These are phyloP conservation scores for Chytridium lagenaria DNA, from an alignment of 371 early-diverging fungal species.

Conservation along the genomic window DNA sequence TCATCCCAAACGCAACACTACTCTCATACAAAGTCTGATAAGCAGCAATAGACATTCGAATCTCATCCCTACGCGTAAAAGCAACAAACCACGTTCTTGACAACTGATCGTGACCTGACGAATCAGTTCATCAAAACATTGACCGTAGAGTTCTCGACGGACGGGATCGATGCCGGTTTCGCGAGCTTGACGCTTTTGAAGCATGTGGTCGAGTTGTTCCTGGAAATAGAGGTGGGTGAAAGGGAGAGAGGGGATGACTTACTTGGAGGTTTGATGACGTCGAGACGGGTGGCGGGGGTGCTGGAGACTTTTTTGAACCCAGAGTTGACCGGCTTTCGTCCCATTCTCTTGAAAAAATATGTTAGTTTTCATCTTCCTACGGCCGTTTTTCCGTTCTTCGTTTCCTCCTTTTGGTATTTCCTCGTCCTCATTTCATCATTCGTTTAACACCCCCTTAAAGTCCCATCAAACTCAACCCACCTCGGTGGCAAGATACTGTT, in stretches of 20 bases:
- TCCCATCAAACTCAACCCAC: slow-evolving; percentile 24
- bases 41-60: slow-evolving; percentile 64
- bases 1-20: slow-evolving; percentile 65
- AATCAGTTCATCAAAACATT: slow-evolving; percentile 66
- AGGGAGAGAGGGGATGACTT: not conserved
- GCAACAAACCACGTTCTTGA: slow-evolving; percentile 63
- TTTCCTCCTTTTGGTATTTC: no score
- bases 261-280: slow-evolving; percentile 66
- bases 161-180: slow-evolving; percentile 66
- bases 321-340: slow-evolving; percentile 62
- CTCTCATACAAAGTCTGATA: slow-evolving; percentile 64
- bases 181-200: slow-evolving; percentile 63
- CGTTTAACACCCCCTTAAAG: not conserved
- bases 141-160: slow-evolving; percentile 61
- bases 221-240: slow-evolving; percentile 8
- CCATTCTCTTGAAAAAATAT: no score
- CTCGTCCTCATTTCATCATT: not conserved
- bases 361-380: no score
- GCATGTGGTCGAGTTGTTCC: slow-evolving; percentile 66
- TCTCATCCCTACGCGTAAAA: slow-evolving; percentile 65
- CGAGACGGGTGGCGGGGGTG: slow-evolving; percentile 61
- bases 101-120: slow-evolving; percentile 65
- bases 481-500: slow-evolving; percentile 62
- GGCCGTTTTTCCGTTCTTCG: no score
- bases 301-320: slow-evolving; percentile 64